phyloP scores from a whole-genome alignment of 352 stramenopile genomes.

The Phytophthora idaei region DNA sequence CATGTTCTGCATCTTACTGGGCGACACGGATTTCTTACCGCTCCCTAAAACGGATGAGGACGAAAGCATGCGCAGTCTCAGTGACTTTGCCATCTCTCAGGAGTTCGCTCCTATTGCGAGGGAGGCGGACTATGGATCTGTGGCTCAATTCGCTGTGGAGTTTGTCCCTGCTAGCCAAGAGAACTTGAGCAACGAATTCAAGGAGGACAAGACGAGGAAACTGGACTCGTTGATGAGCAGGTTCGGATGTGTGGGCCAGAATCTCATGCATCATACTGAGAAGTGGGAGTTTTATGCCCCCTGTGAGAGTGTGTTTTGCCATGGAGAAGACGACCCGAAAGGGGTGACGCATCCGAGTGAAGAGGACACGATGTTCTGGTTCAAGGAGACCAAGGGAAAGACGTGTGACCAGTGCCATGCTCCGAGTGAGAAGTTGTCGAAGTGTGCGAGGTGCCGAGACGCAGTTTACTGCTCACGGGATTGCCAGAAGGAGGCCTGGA shows the following conservation, averaged over 20 bases:
- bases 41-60: slow-evolving; percentile 51
- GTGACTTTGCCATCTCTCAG: slow-evolving; percentile 83
- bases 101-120: slow-evolving; percentile 58
- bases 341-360: slow-evolving; percentile 54
- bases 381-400: slow-evolving; percentile 58
- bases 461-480: slow-evolving; percentile 84
- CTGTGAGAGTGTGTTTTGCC: slow-evolving; percentile 43
- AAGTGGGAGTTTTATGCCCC: slow-evolving; percentile 84
- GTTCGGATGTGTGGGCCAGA: slow-evolving; percentile 75
- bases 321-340: slow-evolving; percentile 41
- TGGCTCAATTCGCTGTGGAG: slow-evolving; percentile 79
- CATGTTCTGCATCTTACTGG: slow-evolving; percentile 71
- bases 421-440: slow-evolving; percentile 55
- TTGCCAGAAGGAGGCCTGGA: slow-evolving; percentile 82
- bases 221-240: slow-evolving; percentile 68
- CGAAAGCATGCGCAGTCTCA: slow-evolving; percentile 65
- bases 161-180: slow-evolving; percentile 49
- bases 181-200: slow-evolving; percentile 35
- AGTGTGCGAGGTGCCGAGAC: slow-evolving; percentile 68
- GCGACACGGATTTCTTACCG: slow-evolving; percentile 71
- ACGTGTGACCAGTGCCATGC: slow-evolving; percentile 72
- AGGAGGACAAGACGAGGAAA: slow-evolving; percentile 41
- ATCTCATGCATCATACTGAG: slow-evolving; percentile 82
- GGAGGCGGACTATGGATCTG: slow-evolving; percentile 47
- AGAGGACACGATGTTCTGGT: slow-evolving; percentile 74